A percentile compares a stretch with the other conserved stretches of the same genome.
Evolutionary conservation across 331 rosid species (phyloP).

Genomic region (Pyracantha coccinea): DNA sequence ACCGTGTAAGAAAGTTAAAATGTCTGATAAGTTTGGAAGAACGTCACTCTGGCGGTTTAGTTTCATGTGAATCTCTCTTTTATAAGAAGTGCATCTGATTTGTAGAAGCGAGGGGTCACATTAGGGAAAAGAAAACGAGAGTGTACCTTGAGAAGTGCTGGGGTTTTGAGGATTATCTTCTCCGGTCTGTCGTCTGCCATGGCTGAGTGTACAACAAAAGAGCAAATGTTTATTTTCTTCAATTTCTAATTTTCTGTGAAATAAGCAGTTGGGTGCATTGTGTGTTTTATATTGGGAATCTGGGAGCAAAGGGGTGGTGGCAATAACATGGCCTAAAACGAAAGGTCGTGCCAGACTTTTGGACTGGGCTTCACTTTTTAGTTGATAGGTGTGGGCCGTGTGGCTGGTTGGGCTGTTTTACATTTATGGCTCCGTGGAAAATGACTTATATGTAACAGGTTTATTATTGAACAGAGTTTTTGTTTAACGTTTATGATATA

Average conservation of each 20-base stretch:
- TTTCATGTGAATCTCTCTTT: too few relatives aligned
- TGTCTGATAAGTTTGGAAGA: too few relatives aligned
- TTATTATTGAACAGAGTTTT: too few relatives aligned
- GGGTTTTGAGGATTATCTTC: conserved; percentile 24
- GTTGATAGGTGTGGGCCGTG: neutral
- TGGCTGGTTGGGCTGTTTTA: neutral
- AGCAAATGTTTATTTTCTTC: neutral
- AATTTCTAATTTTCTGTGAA: neutral
- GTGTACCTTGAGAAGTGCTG: conserved; percentile 28
- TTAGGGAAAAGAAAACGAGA: neutral
- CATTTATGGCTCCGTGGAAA: neutral
- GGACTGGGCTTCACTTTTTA: neutral
- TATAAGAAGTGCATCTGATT: too few relatives aligned
- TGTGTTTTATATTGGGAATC: neutral
- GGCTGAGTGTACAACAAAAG: neutral
- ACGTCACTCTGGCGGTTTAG: rapidly evolving
- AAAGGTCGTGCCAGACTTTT: neutral
- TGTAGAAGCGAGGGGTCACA: too few relatives aligned
- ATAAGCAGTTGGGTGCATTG: too few relatives aligned
- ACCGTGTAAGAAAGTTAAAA: too few relatives aligned
- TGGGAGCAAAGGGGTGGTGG: neutral
- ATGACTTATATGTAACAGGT: too few relatives aligned
- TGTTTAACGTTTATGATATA: too few relatives aligned
- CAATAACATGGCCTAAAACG: neutral
- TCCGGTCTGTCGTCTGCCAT: neutral